Evolutionary conservation across 2,329 filamentous ascomycete genomes (phyloP), one percentile per base, ranked within the genome.

Genomic region (Calonectria crousiana): DNA sequence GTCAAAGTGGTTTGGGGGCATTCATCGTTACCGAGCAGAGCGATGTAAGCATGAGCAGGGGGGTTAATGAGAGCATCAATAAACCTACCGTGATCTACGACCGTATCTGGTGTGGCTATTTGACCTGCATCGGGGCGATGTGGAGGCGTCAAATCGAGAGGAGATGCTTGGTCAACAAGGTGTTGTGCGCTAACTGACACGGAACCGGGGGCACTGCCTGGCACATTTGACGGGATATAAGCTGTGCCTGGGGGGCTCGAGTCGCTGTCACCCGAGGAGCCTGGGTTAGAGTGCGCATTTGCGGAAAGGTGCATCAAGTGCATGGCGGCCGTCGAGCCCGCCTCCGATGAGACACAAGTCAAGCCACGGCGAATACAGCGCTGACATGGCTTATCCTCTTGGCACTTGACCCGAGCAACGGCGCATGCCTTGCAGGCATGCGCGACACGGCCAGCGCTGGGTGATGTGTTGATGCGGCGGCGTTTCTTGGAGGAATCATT

Each of bases 381-480:
- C 23, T 86, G 85, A 78, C 89, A 91, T 38, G 89, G 89, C 81
- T 91, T 90, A 28, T 84, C 79, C 71, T 91, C 89, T 74, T 90
- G 88, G 74, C 89, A 91, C 76, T 90, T 90, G 56, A 91, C 88
- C 26, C 89, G 84, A 14, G 89, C 89, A 23, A 85, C 80, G 4
- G 89, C 89, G 75, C 89, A 91, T 13, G 87, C 83, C 30, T 86
- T 85, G 75, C 89, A 91, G 18, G 89, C 89, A 75, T 90, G 88
- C 13, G 86, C 88, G 14, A 91, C 89, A 16, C 89, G 87, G 26
- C 87, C 86, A 2, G 87, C 84, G 20, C 84, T 86, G 4, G 87
- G 86, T 0, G 87, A 87, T 1, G 87, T 81, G 53, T 85, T 85
- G 66, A 86, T 86, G 16, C 88, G 85, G 44, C 88, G 85, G 41